phyloP scores from a whole-genome alignment of 2,329 filamentous ascomycete species.

The Beauveria rudraprayagi region DNA sequence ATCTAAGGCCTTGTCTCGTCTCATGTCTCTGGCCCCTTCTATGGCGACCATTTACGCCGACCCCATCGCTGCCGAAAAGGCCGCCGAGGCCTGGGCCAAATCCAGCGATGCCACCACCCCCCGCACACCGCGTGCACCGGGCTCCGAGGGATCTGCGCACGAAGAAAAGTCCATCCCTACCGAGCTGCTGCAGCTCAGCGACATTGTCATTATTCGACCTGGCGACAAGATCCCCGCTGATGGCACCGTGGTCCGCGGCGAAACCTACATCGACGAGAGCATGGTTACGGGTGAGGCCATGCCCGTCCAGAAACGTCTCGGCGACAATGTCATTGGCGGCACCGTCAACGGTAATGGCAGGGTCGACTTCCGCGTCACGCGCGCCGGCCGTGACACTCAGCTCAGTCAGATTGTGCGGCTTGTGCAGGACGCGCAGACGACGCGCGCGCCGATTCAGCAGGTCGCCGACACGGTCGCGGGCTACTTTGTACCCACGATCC shows the following conservation, averaged over 20 bases:
- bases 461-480: conserved; percentile 86
- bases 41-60: conserved; percentile 97
- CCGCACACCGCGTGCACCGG: conserved; percentile 25
- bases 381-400: conserved; percentile 90
- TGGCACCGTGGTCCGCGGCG: conserved; percentile 75
- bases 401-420: conserved; percentile 96
- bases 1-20: conserved; percentile 79
- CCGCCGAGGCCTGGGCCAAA: conserved; percentile 65
- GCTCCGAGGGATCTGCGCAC: conserved; percentile 49
- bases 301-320: conserved; percentile 83
- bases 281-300: conserved; percentile 98
- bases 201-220: conserved; percentile 85
- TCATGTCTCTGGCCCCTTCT: conserved; percentile 93
- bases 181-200: conserved; percentile 86
- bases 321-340: conserved; percentile 74
- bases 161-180: conserved; percentile 86
- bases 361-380: conserved; percentile 84
- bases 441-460: conserved; percentile 85
- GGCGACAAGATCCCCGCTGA: conserved; percentile 97
- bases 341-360: conserved; percentile 93
- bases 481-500: conserved; percentile 87
- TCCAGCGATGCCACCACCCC: conserved; percentile 21
- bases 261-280: conserved; percentile 92
- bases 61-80: conserved; percentile 86
- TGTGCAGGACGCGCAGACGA: conserved; percentile 96